A percentile compares a stretch with the other conserved stretches of the same genome.
Evolutionary conservation across 1,139 yeast genomes (phyloP).

Genomic region (Candida mesenterica): DNA sequence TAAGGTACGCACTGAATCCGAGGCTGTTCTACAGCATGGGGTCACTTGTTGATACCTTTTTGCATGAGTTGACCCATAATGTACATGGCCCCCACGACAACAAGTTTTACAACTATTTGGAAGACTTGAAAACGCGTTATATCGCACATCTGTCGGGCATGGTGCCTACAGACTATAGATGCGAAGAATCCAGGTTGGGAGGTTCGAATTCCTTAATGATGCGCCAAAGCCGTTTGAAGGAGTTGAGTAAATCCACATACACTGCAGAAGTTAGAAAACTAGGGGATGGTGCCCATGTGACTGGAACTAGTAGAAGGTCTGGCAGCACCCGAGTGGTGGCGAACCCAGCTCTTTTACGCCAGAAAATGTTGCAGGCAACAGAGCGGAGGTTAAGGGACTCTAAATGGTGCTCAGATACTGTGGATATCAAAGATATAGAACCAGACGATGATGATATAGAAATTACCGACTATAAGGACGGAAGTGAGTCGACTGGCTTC

Average conservation of each 20-base stretch:
- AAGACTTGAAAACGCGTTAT: conserved; percentile 57
- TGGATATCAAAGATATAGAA: conserved; percentile 17
- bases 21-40: conserved; percentile 62
- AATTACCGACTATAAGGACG: conserved; percentile 9
- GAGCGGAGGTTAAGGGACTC: conserved; percentile 58
- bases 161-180: conserved; percentile 38
- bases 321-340: conserved; percentile 5
- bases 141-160: conserved; percentile 52
- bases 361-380: conserved; percentile 64
- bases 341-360: conserved; percentile 33
- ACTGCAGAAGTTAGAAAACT: conserved; percentile 39
- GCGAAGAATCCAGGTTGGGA: conserved; percentile 60
- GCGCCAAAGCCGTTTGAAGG: conserved; percentile 39
- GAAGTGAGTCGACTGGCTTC: no score
- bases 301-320: conserved; percentile 4
- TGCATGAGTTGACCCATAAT: conserved; percentile 89
- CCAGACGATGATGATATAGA: conserved; percentile 18
- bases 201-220: conserved; percentile 22
- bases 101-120: conserved; percentile 63
- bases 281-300: conserved; percentile 21
- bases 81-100: conserved; percentile 76
- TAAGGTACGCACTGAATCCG: conserved; percentile 60
- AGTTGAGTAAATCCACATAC: conserved; percentile 36
- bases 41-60: conserved; percentile 73
- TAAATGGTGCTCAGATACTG: conserved; percentile 49